Conservation (phyloP, 2,329 filamentous ascomycete genomes). For the Exutisphaerella laricina region DNA sequence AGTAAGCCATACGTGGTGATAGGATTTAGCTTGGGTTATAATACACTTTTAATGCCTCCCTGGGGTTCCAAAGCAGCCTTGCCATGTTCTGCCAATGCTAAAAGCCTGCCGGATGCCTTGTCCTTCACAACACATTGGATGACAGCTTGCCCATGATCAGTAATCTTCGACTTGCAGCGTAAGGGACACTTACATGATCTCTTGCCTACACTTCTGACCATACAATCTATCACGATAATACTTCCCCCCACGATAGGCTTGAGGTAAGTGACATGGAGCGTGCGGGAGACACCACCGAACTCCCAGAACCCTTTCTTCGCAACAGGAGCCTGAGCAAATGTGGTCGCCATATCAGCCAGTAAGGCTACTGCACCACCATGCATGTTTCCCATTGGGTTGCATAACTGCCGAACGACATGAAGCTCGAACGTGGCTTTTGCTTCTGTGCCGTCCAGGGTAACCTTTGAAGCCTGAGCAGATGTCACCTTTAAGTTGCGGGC, state of each 20-base stretch:
- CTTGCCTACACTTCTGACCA: conserved; percentile 40
- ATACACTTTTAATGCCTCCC: too few relatives aligned
- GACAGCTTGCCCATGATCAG: conserved; percentile 3
- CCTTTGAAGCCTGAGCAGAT: background rate
- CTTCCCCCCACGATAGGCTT: conserved; percentile 35
- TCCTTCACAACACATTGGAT: conserved; percentile 15
- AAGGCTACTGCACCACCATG: conserved; percentile 44
- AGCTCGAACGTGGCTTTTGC: conserved; percentile 10
- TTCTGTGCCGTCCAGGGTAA: background rate
- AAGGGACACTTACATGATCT: conserved; percentile 33
- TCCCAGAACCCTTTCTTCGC: conserved; percentile 29
- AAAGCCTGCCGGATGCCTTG: conserved; percentile 13
- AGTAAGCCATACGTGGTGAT: too few relatives aligned
- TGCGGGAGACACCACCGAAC: conserved; percentile 36
- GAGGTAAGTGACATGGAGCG: conserved; percentile 42
- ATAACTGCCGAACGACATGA: conserved; percentile 9
- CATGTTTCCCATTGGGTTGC: conserved; percentile 17
- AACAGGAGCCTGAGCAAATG: conserved; percentile 26
- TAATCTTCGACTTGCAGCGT: too few relatives aligned
- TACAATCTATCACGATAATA: conserved; percentile 37
- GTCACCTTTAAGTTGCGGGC: background rate
- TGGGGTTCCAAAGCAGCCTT: conserved; percentile 12
- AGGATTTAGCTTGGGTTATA: too few relatives aligned
- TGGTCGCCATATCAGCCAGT: conserved; percentile 50
- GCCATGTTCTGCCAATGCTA: conserved; percentile 15